Conservation (phyloP, 1,284 basidiomycete genomes). For the Kwoniella shivajii region DNA sequence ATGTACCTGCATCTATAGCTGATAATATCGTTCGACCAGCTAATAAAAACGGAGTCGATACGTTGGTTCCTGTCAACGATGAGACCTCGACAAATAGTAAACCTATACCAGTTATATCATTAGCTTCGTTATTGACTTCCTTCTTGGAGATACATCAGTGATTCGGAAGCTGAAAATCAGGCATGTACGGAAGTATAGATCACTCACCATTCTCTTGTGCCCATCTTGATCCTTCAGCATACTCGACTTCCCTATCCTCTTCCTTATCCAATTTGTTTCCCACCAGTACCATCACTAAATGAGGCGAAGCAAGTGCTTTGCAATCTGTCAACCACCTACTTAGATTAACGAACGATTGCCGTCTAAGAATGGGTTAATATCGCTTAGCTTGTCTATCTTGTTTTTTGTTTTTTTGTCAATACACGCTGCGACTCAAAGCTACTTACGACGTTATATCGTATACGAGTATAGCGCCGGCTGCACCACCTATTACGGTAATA, state of each 20-base stretch:
- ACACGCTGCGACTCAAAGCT: too few relatives aligned
- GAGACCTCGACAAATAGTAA: conserved; percentile 92
- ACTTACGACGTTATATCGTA: conserved; percentile 93
- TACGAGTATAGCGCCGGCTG: conserved; percentile 89
- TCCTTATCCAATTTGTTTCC: conserved; percentile 95
- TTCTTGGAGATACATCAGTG: neutral
- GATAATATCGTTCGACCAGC: conserved; percentile 86
- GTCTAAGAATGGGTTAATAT: conserved; percentile 26
- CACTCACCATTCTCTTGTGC: conserved; percentile 83
- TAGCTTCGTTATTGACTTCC: too few relatives aligned
- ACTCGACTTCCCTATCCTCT: conserved; percentile 92
- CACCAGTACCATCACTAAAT: conserved; percentile 86
- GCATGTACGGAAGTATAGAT: neutral
- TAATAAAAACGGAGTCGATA: conserved; percentile 88
- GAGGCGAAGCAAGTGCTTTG: conserved; percentile 77
- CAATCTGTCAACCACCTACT: conserved; percentile 90
- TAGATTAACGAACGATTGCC: conserved; percentile 71
- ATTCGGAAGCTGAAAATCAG: neutral
- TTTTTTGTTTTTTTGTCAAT: too few relatives aligned
- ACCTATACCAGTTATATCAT: conserved; percentile 64
- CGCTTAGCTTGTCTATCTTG: neutral
- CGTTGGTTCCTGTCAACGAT: conserved; percentile 87
- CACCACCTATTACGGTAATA: conserved; percentile 59
- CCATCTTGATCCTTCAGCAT: conserved; percentile 90
- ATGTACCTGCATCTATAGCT: conserved; percentile 85